Evolutionary conservation across 768 basidiomycete genomes (phyloP), one percentile per base, ranked within the genome.

Genomic region (Calocybe gangraenosa): DNA sequence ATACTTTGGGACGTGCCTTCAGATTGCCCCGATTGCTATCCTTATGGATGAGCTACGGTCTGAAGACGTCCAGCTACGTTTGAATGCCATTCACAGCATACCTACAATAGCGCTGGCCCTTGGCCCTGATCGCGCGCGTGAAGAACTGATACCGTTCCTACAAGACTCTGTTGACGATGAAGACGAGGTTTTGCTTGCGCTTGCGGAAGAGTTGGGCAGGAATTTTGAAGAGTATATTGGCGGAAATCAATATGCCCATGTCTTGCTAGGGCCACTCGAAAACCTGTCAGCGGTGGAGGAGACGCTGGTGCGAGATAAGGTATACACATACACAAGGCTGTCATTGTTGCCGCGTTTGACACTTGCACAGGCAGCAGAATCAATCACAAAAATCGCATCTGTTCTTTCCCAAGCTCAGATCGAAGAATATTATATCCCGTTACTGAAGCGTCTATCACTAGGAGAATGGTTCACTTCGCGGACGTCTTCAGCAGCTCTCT

Each of bases 381-480:
- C 92, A 34, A 92, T 97, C 65, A 86, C 92, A 49, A 92, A 92
- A 69, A 76, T 98, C 53, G 84, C 90, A 40, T 70, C 69, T 39
- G 77, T 87, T 38, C 75, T 99, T 36, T 86, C 84, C 18, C 76
- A 84, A 43, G 57, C 74, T 13, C 90, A 94, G 65, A 72, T 94
- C 58, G 93, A 97, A 67, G 82, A 89, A 60, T 80, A 80, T 64
- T 95, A 92, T 68, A 82, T 98, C 48, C 96, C 96, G 41, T 76
- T 99, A 44, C 65, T 98, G 47, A 87, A 85, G 60, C 82, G 93
- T 42, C 77, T 99, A 41, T 84, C 92, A 2, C 78, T 79, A 46
- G 96, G 94, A 47, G 95, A 98, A 67, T 99, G 96, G 96, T 98
- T 98, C 71, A 98, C 96, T 10, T 94, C 93, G 4, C 81, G 96